Base-by-base conservation (phyloP, 2,329 filamentous ascomycete species). In the Diatrype stigma region DNA sequence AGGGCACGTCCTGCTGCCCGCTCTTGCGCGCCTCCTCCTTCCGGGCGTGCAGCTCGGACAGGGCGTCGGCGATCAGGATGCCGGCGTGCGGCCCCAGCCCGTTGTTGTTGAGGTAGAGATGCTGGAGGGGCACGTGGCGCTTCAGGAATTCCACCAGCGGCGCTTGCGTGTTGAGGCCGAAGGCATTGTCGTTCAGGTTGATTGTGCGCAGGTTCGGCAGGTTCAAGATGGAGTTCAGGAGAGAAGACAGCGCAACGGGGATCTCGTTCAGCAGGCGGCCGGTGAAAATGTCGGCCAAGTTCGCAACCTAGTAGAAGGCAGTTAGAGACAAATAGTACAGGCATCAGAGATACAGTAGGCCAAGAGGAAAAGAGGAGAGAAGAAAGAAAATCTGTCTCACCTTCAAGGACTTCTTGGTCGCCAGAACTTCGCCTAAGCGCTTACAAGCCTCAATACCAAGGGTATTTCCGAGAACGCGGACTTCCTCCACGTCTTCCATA, bases 91-190 rank as follows among this genome's bases (percentile, higher is more conserved):
- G 94, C 12, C 94, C 94, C 35, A 99, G 83, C 26, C 94, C 94
- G 70, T 99, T 99, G 79, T 99, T 99, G 79, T 97, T 97, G 52
- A 99, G 84, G 72, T 95, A 90, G 26, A 99, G 83, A 71, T 96
- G 92, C 71, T 92, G 91, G 40, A 99, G 85, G 2, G 94, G 93
- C 3, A 89, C 84, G 73, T 97, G 93, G 52, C 86, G 81, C 50
- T 89, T 86, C 55, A 99, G 84, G 75, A 99, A 99, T 53, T 89
- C 89, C 60, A 96, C 89, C 46, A 99, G 83, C 10, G 93, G 94
- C 34, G 90, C 91, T 70, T 95, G 89, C 16, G 90, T 96, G 73
- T 96, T 96, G 55, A 96, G 84, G 51, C 94, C 94, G 65, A 99
- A 99, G 44, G 94, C 94, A 72, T 99, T 99, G 73, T 99, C 94